Percentiles rank a stretch among this genome's conserved stretches.
These are phyloP conservation scores for Oryza officinalis DNA, from an alignment of 176 grass and related monocot species.

Conservation along the genomic window DNA sequence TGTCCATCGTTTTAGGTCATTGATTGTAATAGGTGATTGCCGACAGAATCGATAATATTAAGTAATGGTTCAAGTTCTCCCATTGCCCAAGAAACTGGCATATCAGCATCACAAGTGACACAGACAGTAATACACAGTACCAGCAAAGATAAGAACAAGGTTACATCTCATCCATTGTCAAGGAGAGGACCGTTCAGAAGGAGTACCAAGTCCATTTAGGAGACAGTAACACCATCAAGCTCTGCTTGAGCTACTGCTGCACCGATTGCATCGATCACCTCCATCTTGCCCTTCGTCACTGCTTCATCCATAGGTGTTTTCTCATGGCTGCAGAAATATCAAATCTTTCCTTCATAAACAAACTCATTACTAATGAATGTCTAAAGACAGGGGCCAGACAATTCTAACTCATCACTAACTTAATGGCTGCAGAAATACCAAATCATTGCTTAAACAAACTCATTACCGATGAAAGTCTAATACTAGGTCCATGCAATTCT, in stretches of 20 bases:
- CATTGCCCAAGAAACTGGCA: background rate
- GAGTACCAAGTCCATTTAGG: conserved; percentile 39
- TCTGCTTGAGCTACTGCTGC: conserved; percentile 73
- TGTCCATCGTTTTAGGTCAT: background rate
- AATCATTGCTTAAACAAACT: conserved; percentile 1
- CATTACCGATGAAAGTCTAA: background rate
- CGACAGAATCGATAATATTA: background rate
- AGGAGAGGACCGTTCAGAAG: background rate
- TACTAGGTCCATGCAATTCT: background rate
- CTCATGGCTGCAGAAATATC: conserved; percentile 67
- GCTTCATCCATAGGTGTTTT: conserved; percentile 94
- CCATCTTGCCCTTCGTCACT: conserved; percentile 74
- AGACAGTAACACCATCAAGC: conserved; percentile 61
- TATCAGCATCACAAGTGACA: conserved; percentile 11
- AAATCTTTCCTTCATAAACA: conserved; percentile 4
- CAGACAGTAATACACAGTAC: background rate
- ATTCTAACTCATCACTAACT: background rate
- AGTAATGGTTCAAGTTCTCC: background rate
- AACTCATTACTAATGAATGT: background rate
- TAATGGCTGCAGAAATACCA: conserved; percentile 54
- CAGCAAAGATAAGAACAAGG: conserved; percentile 9
- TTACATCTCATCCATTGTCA: conserved; percentile 13
- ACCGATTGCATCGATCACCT: conserved; percentile 78
- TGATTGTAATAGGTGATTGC: conserved; percentile 17
- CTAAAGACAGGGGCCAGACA: background rate